These are phyloP conservation scores for Vigna nakashimae DNA, from an alignment of 306 rosid genomes.

Conservation along the genomic window DNA sequence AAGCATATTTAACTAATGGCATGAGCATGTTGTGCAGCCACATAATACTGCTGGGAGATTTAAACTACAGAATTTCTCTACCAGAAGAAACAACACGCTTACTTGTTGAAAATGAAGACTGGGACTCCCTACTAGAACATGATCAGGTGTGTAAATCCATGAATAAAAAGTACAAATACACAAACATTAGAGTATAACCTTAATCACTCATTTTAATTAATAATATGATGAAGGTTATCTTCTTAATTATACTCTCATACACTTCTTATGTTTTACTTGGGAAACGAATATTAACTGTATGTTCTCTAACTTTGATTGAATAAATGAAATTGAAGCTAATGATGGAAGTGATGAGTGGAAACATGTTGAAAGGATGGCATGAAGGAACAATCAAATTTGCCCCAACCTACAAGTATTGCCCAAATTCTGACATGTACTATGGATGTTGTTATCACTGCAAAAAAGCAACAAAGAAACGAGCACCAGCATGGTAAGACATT, in stretches of 20 bases:
- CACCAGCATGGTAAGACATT: conserved; percentile 83
- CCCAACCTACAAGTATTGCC: conserved; percentile 89
- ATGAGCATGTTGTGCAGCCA: conserved; percentile 57
- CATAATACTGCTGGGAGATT: conserved; percentile 82
- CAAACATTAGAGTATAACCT: not conserved
- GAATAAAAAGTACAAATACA: too few species aligned
- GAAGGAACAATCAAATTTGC: conserved; percentile 80
- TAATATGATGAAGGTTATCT: too few species aligned
- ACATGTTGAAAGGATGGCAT: conserved; percentile 72
- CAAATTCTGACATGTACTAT: conserved; percentile 72
- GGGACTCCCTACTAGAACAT: conserved; percentile 69
- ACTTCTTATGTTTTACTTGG: too few species aligned
- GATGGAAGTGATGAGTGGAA: conserved; percentile 66
- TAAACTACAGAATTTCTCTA: conserved; percentile 81
- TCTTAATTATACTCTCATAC: too few species aligned
- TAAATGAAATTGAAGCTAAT: conserved; percentile 66
- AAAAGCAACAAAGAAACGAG: conserved; percentile 62
- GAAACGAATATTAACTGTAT: too few species aligned
- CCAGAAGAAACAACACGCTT: conserved; percentile 76
- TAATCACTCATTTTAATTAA: not conserved
- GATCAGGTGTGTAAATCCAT: conserved; percentile 69
- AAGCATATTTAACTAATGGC: not conserved
- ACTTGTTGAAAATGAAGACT: conserved; percentile 61
- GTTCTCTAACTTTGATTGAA: conserved; percentile 10
- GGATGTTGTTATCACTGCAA: conserved; percentile 56